phyloP scores from a whole-genome alignment of 2,329 filamentous ascomycete species.

The Emergomyces pasteurianus region DNA sequence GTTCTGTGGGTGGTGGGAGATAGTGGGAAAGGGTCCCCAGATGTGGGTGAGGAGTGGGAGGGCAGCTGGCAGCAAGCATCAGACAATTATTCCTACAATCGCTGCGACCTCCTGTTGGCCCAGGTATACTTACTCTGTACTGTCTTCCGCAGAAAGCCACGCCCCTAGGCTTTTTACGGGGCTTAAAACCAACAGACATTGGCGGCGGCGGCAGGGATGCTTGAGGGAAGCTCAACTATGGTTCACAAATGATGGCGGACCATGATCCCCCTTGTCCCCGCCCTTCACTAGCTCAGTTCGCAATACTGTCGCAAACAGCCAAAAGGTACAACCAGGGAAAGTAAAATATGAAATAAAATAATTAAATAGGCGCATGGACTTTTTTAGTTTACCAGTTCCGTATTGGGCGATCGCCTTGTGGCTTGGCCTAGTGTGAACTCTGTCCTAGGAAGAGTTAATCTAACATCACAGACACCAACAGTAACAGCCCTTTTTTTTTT shows the following conservation, averaged over 20 bases:
- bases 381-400: not conserved
- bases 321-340: not conserved
- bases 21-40: not conserved
- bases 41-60: not conserved
- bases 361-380: not conserved
- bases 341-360: not conserved
- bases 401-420: slow-evolving; percentile 3
- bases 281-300: not conserved
- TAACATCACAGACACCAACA: not conserved
- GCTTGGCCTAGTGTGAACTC: slow-evolving; percentile 1
- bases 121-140: not conserved
- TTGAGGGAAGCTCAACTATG: slow-evolving; percentile 1
- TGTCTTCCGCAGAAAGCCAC: not conserved
- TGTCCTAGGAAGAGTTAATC: not conserved
- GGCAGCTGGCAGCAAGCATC: not conserved
- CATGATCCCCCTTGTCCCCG: not conserved
- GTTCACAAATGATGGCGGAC: slow-evolving; percentile 1
- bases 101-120: not conserved
- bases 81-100: not conserved
- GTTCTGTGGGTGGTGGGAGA: not conserved
- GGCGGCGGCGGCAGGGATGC: not conserved
- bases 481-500: not conserved
- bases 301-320: slow-evolving; percentile 1
- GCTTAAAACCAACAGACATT: not conserved
- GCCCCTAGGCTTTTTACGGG: not conserved